Base-by-base conservation (phyloP, 164 flowering plant species). In the Stephania japonica region DNA sequence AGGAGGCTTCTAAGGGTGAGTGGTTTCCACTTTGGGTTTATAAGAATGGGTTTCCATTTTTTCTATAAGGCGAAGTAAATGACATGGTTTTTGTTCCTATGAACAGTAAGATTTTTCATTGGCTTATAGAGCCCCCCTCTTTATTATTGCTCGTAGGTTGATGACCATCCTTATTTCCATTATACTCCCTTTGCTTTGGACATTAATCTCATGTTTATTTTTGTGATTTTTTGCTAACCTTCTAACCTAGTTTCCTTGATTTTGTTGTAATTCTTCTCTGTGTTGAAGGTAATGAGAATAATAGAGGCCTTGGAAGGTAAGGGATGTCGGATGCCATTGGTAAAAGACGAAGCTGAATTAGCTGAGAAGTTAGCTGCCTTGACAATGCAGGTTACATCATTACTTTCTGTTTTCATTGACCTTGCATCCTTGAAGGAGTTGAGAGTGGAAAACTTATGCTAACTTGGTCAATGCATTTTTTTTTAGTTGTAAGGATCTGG, bases 271-370 rank as follows among this genome's bases (percentile, higher is more conserved):
- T 16, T 76, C 12, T 65, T 19, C 71, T n/a, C n/a, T n/a, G 38
- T 38, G 21, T 24, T 72, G 38, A 1, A 96, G 98, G 82, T 86
- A 13, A 93, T 92, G 99, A 87, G 95, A 87, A 90, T 96, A 73
- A 81, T 96, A 67, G 99, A 96, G 82, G 95, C 91, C 27, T 79
- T 96, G 83, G 99, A 96, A 78, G 84, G 91, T 8, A 96, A 92
- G 79, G 98, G 97, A 56, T 88, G 81, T 68, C 84, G 99, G 19
- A 72, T 93, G 79, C 98, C 98, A 19, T 75, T 95, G 75, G 85
- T 77, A 80, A 96, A 91, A 85, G 91, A 85, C 69, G 99, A 96
- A 85, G 97, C 79, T 73, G 97, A 93, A 80, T 83, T 96, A 81
- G 98, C 94, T 64, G 95, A 96, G 85, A 93, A 88, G 82, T 80